Evolutionary conservation across 1,139 yeast genomes (phyloP), one percentile per base, ranked within the genome.

Genomic region (Debaryomyces nepalensis): DNA sequence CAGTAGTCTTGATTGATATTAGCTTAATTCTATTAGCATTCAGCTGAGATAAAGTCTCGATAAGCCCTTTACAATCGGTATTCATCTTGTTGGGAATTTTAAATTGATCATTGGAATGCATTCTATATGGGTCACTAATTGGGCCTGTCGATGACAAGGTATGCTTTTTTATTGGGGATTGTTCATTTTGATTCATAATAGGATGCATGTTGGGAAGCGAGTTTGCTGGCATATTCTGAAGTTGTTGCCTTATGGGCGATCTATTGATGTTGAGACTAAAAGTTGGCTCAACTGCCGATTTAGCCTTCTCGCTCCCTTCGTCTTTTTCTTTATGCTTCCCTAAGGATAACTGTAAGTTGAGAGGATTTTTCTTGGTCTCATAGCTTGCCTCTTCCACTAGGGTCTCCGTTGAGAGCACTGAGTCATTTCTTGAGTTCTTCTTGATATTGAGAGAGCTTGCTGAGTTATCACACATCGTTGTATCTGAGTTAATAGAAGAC

Each of bases 331-430:
- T 27, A 22, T 39, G 38, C 11, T 30, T 36, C 10, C 27, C 31
- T 15, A 35, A 4, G n/a, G 40, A 20, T 3, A 52, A 33, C 9
- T 43, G 38, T 26, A 53, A 38, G 15, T 45, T 46, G 9, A 48
- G 21, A 11, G 40, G 39, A 30, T 39, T 44, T 16, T 30, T 42
- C 26, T 42, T 34, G 3, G 9, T 31, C 23, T 39, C 29, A 11
- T 12, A 12, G 6, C 19, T 19, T 11, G 43, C 37, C 3, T 58
- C 64, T 33, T 61, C 67, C 4, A 61, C 54, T 18, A 63, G 49
- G n/a, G 68, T 63, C 5, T 54, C 58, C 1, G 62, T 51, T 2
- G 68, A 63, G 5, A 46, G 30, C 10, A 45, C 42, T 2, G 59
- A 50, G 37, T 39, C 50, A 34, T 39, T 49, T 43, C 47, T 48